phyloP scores from a whole-genome alignment of 805 yeast genomes.

The Saturnispora dispora region DNA sequence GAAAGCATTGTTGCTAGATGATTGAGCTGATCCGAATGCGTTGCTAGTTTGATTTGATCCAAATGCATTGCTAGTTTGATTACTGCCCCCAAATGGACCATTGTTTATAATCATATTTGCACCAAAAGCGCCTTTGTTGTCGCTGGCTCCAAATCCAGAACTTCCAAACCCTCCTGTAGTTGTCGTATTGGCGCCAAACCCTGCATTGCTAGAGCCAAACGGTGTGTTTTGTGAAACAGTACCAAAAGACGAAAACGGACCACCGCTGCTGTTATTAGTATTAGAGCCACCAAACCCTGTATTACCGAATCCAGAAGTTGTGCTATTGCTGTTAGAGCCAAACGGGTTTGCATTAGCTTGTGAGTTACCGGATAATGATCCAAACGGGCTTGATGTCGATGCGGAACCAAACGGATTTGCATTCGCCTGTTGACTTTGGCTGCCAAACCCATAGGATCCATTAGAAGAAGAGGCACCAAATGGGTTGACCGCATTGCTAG shows the following conservation, averaged over 20 bases:
- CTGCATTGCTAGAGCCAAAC: background rate
- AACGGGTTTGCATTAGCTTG: background rate
- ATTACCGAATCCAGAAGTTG: background rate
- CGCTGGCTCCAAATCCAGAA: background rate
- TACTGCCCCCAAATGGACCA: background rate
- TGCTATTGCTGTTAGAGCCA: slow-evolving; percentile 1
- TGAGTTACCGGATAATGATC: background rate
- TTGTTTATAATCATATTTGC: background rate
- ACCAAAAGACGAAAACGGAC: background rate
- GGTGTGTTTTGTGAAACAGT: background rate
- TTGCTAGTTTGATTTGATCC: background rate
- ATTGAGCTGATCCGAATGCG: background rate
- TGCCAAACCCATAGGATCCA: background rate
- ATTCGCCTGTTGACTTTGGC: background rate
- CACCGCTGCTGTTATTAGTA: background rate
- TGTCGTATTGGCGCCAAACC: background rate
- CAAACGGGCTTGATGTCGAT: background rate
- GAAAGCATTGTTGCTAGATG: background rate
- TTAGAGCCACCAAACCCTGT: background rate
- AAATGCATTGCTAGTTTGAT: background rate
- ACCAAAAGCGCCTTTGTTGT: background rate
- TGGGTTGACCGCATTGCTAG: background rate
- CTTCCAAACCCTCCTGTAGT: background rate
- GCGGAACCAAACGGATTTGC: background rate
- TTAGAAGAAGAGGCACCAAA: background rate